Base-by-base conservation (phyloP, 1,139 yeast species). In the Kodamaea plutei region DNA sequence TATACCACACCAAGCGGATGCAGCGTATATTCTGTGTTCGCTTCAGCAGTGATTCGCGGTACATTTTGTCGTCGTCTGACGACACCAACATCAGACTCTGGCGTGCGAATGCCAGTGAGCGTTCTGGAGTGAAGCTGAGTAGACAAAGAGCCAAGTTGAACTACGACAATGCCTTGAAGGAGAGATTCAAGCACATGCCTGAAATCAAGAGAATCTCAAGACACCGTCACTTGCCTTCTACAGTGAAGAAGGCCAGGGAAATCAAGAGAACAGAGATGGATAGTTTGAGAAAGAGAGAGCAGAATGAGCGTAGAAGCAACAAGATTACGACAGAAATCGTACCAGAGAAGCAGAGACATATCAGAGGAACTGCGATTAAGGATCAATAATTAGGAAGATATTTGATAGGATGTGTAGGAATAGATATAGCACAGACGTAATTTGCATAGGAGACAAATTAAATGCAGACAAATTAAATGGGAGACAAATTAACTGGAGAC, bases 1-100 rank as follows among this genome's bases (percentile, higher is more conserved):
- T 93, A 28, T 91, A 93, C 57, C 98, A 91, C 52, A 93, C 98
- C 15, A 88, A 87, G 64, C 76, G 99, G 53, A 91, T 91, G 99
- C 99, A 91, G 63, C 81, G 91, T 40, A 83, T 91, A 7, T 87
- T 89, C 58, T 74, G 84, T 38, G 87, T 83, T 24, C 79, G 81
- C 43, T 93, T 70, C 56, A 76, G 95, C 6, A 85, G 87, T 73
- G 99, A 91, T 57, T 71, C 95, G 31, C 78, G 81, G 50, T 91
- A 88, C 56, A 76, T 93, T 23, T 63, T 89, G 35, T 77, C 88
- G 40, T 98, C 97, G 10, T 85, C 96, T 2, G 98, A 91, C 58
- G 99, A 91, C 55, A 94, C 96, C 44, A 93, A 93, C 55, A 78
- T 93, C 25, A 72, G 99, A 47, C 55, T 93, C 36, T 91, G 99